Percentiles rank a stretch among this genome's conserved stretches.
These are phyloP conservation scores for Saturnispora sanitii DNA, from an alignment of 805 yeast genomes.

Conservation along the genomic window DNA sequence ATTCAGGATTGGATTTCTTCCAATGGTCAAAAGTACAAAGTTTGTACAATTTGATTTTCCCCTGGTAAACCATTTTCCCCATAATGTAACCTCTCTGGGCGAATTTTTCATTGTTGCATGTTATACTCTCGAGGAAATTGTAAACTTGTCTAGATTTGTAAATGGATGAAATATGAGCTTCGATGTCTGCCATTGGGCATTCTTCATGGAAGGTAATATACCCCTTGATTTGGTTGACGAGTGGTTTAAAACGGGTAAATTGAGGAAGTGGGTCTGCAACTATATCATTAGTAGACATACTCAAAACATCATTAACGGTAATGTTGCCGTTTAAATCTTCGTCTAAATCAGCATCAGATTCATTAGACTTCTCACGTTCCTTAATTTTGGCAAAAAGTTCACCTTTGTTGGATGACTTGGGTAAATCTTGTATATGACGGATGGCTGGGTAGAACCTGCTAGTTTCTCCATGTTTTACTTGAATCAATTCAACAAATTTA, in stretches of 20 bases:
- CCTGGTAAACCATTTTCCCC: conserved; percentile 30
- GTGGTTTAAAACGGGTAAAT: conserved; percentile 40
- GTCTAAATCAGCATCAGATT: conserved; percentile 24
- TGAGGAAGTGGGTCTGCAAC: conserved; percentile 17
- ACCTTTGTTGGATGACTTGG: conserved; percentile 9
- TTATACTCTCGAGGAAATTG: conserved; percentile 11
- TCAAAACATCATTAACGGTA: conserved; percentile 12
- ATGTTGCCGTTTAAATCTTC: conserved; percentile 23
- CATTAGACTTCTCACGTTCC: conserved; percentile 7
- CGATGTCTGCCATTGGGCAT: conserved; percentile 47
- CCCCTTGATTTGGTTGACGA: conserved; percentile 54
- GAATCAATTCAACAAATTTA: conserved; percentile 15
- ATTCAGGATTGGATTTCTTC: conserved; percentile 6
- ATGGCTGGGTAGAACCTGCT: conserved; percentile 19
- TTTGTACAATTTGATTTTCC: conserved; percentile 63
- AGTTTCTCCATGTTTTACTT: conserved; percentile 20
- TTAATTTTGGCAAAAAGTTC: conserved; percentile 10
- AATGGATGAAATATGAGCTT: conserved; percentile 42
- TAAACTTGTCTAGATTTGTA: conserved; percentile 9
- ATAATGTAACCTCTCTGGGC: conserved; percentile 9
- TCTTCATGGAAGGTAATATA: conserved; percentile 38
- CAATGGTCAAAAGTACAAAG: conserved; percentile 18
- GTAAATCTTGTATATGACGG: conserved; percentile 19
- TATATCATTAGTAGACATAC: no score
- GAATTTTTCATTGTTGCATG: conserved; percentile 19